Evolutionary conservation across 2,329 filamentous ascomycete species (phyloP).

Genomic region (Trichophyton benhamiae): DNA sequence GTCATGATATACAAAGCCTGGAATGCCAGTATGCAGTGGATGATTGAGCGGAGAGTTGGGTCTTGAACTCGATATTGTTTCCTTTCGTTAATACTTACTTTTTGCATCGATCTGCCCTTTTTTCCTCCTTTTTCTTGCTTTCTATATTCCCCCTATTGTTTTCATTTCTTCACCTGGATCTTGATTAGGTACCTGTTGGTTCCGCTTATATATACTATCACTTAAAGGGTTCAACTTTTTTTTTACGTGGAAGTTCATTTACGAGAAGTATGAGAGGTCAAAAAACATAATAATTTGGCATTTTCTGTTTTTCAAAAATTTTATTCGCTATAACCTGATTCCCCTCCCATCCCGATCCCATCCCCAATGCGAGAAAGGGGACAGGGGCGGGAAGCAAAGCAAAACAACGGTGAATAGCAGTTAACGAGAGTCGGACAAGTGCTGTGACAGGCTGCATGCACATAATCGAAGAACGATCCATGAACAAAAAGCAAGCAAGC

Average conservation of each 20-base stretch:
- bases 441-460: not conserved
- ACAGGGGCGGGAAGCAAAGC: not conserved
- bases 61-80: not conserved
- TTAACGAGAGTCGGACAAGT: not conserved
- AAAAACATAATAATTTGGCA: not conserved
- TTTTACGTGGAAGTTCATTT: not conserved
- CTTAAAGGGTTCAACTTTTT: not conserved
- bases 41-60: conserved; percentile 6
- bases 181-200: not conserved
- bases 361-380: not conserved
- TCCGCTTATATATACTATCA: not conserved
- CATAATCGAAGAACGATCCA: not conserved
- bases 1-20: conserved; percentile 35
- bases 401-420: not conserved
- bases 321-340: not conserved
- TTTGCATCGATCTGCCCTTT: not conserved
- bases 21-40: conserved; percentile 24
- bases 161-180: not conserved
- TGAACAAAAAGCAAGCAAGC: not conserved
- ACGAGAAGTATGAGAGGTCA: not conserved
- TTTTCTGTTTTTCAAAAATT: not conserved
- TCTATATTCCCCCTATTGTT: not conserved
- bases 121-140: not conserved
- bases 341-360: not conserved
- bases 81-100: not conserved